A percentile compares a stretch with the other conserved stretches of the same genome.
Conservation (phyloP, 352 stramenopile genomes). For the Globisporangium splendens region DNA sequence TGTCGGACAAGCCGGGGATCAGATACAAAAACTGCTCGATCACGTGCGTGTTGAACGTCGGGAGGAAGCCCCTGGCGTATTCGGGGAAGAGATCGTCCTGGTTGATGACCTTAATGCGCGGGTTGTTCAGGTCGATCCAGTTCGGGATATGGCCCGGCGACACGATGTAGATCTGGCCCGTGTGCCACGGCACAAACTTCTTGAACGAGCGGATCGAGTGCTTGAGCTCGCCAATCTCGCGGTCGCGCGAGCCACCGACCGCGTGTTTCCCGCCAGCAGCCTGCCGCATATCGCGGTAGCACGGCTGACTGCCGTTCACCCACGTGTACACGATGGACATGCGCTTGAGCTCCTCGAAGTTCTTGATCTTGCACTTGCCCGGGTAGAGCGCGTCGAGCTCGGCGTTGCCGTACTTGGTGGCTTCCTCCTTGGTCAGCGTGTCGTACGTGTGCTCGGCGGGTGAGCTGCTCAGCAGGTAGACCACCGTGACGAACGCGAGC, state of each 20-base stretch:
- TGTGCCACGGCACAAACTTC: conserved; percentile 84
- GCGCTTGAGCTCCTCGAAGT: conserved; percentile 78
- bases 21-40: conserved; percentile 89
- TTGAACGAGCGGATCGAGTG: conserved; percentile 84
- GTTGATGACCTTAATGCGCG: conserved; percentile 83
- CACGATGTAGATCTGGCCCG: conserved; percentile 83
- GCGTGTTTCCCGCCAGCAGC: conserved; percentile 66
- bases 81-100: conserved; percentile 85
- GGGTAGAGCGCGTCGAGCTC: conserved; percentile 64
- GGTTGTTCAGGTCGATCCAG: conserved; percentile 81
- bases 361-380: conserved; percentile 79
- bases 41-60: conserved; percentile 87
- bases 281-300: conserved; percentile 70
- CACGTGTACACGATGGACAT: conserved; percentile 90
- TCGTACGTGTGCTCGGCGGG: conserved; percentile 31
- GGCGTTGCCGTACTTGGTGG: conserved; percentile 30
- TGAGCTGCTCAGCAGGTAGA: conserved; percentile 37
- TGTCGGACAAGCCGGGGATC: conserved; percentile 83
- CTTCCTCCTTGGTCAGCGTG: conserved; percentile 25
- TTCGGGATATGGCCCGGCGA: conserved; percentile 75
- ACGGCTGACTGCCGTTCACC: conserved; percentile 85
- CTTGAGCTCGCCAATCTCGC: conserved; percentile 86
- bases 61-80: conserved; percentile 76
- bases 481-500: conserved; percentile 36
- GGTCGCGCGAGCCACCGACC: conserved; percentile 75